Conservation (phyloP, 768 basidiomycete genomes). For the Suillus tomentosus region DNA sequence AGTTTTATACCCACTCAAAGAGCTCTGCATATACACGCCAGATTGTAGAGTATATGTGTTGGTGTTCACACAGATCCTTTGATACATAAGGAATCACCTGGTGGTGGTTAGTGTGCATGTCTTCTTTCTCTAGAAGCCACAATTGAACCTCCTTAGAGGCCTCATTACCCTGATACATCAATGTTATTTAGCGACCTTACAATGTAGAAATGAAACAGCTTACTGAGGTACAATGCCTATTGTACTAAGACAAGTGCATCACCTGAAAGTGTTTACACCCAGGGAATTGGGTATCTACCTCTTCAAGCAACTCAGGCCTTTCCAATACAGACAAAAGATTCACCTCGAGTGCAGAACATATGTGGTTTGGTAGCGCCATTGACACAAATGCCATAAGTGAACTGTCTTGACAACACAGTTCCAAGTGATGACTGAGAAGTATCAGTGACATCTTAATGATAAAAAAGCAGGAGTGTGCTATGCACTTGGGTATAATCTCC, state of each 20-base stretch:
- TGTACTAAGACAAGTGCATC: slow-evolving; percentile 1
- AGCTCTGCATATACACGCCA: neutral
- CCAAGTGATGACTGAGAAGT: slow-evolving; percentile 1
- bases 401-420: neutral
- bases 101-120: neutral
- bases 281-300: neutral
- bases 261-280: neutral
- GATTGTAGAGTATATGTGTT: neutral
- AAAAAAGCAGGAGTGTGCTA: neutral
- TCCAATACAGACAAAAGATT: neutral
- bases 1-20: neutral
- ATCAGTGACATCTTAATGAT: neutral
- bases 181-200: neutral
- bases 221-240: neutral
- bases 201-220: neutral
- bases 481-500: neutral
- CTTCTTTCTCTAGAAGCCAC: slow-evolving; percentile 1
- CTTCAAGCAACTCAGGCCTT: neutral
- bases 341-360: neutral
- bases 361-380: neutral
- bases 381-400: neutral
- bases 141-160: neutral
- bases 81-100: neutral
- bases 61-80: neutral
- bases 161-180: neutral